Base-by-base conservation (phyloP, 1,284 basidiomycete species). In the Lentinus polychrous region DNA sequence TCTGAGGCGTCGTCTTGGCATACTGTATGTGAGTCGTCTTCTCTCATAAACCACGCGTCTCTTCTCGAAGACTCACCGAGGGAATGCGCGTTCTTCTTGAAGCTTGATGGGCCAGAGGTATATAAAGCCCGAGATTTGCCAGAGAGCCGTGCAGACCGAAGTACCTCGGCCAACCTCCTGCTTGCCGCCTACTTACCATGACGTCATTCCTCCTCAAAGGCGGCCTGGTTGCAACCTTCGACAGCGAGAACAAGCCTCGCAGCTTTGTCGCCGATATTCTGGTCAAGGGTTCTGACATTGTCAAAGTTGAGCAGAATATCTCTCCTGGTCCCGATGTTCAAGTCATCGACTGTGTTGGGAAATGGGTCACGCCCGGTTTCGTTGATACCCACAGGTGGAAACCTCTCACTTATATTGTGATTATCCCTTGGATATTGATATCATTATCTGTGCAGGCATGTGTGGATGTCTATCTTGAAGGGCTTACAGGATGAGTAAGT, bases 361-460 rank as follows among this genome's bases (percentile, higher is more conserved):
- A 63, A 53, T 66, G 64, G 64, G 58, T 64, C 11, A 57, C 61
- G 0, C 64, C 64, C 14, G 64, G 64, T 1, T 59, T 63, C 44
- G 54, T 66, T 24, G 64, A 66, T 46, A 66, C 63, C 1, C 64
- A 66, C 47, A 53, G 64, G 64, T 64, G 34, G 10, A 56, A 17
- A 33, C 15, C 8, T 34, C 23, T 8, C 23, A 22, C 4, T 33
- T 33, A 7, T 11, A 33, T 11, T 0, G 7, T 39, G 49, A 22
- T 49, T 34, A 15, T 33, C 8, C 24, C n/a, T n/a, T 12, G 24
- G 23, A 33, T 11, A 17, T 44, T 5, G n/a, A 40, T 4, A 17
- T 11, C 12, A 44, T 15, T 27, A 22, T 22, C 5, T 24, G 22
- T 15, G 17, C 42, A 66, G 64, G 23, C 64, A 66, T 52, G 35